Evolutionary conservation across 345 rosid genomes (phyloP).

Genomic region (Syzygium oleosum): DNA sequence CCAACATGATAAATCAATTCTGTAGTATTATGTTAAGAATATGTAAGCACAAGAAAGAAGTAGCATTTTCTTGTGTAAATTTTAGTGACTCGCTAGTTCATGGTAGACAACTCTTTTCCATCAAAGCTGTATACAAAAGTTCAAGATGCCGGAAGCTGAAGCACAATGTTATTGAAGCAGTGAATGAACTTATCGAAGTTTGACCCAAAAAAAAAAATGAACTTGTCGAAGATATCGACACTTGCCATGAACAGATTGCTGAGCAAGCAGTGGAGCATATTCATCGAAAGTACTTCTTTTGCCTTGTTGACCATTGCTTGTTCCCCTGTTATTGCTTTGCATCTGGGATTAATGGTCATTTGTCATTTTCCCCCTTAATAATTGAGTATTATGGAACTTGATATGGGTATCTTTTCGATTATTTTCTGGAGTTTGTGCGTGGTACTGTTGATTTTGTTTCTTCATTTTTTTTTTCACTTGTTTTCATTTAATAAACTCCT

Average conservation of each 20-base stretch:
- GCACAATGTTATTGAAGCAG: constrained; percentile 96
- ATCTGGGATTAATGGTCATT: not conserved
- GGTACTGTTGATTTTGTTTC: not conserved
- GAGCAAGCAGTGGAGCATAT: constrained; percentile 99
- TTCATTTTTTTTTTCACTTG: not conserved
- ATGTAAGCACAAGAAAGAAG: not conserved
- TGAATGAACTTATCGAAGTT: constrained; percentile 50
- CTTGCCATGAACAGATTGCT: constrained; percentile 96
- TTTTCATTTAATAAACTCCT: not conserved
- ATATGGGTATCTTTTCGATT: not conserved
- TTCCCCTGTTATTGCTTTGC: not conserved
- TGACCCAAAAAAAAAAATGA: too few species aligned
- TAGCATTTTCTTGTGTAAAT: not conserved
- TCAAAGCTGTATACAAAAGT: constrained; percentile 86
- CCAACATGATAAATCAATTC: not conserved
- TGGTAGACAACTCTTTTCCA: not conserved
- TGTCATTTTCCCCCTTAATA: not conserved
- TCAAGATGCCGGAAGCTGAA: constrained; percentile 79
- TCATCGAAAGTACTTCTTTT: constrained; percentile 73
- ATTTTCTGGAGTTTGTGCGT: not conserved
- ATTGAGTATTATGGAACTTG: not conserved
- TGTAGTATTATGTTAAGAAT: not conserved
- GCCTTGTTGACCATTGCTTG: not conserved
- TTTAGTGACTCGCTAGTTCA: not conserved
- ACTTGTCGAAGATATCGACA: constrained; percentile 58